A percentile compares a stretch with the other conserved stretches of the same genome.
Evolutionary conservation across 2,329 filamentous ascomycete species (phyloP).

Genomic region (Cordyceps cateniannulata): DNA sequence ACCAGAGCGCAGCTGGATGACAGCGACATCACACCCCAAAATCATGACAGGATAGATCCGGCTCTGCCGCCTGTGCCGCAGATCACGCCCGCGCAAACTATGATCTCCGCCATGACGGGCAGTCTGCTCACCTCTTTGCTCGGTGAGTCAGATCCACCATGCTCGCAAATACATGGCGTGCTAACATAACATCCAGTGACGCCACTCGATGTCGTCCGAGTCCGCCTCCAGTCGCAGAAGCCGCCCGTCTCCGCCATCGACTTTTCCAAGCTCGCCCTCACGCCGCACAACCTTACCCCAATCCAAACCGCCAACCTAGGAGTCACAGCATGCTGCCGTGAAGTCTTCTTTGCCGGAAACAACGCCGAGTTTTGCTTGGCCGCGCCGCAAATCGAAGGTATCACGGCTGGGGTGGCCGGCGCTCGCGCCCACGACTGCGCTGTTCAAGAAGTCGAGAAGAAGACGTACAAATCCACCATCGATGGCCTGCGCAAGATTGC

Average conservation of each 20-base stretch:
- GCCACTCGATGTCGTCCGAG: slow-evolving; percentile 91
- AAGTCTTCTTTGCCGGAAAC: slow-evolving; percentile 94
- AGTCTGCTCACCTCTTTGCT: slow-evolving; percentile 85
- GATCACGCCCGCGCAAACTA: slow-evolving; percentile 81
- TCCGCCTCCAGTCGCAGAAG: slow-evolving; percentile 83
- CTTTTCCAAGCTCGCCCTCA: slow-evolving; percentile 49
- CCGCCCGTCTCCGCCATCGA: slow-evolving; percentile 42
- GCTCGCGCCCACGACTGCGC: slow-evolving; percentile 67
- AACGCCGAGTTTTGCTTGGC: slow-evolving; percentile 75
- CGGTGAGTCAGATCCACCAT: slow-evolving; percentile 49
- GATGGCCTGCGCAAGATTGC: slow-evolving; percentile 94
- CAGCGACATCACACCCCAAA: slow-evolving; percentile 18
- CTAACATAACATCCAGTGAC: slow-evolving; percentile 55
- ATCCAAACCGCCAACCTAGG: slow-evolving; percentile 76
- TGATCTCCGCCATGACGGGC: slow-evolving; percentile 87
- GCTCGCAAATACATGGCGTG: neutral
- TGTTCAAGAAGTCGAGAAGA: slow-evolving; percentile 77
- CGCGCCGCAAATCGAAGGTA: slow-evolving; percentile 46
- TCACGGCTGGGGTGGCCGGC: slow-evolving; percentile 39
- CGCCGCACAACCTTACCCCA: slow-evolving; percentile 54
- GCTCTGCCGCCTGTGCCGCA: slow-evolving; percentile 38
- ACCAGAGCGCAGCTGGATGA: neutral
- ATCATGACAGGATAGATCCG: slow-evolving; percentile 24
- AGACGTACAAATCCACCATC: slow-evolving; percentile 81
- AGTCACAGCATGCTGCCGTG: slow-evolving; percentile 89